Conservation (phyloP, 169 alveolate genomes). For the Eimeria zaria region DNA sequence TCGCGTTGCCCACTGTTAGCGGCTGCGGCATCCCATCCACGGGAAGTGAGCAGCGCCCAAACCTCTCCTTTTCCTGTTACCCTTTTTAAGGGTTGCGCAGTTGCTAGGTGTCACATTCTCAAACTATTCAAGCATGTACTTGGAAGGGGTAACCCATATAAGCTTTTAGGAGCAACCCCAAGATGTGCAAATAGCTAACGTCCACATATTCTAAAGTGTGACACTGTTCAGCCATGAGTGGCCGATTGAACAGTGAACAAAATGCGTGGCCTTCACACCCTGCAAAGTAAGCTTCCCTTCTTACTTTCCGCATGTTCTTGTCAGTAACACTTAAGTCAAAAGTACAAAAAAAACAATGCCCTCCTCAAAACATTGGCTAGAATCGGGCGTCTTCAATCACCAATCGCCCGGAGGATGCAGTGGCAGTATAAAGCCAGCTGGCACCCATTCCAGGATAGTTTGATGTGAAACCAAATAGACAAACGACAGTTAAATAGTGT, state of each 20-base stretch:
- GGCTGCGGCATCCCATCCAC: neutral
- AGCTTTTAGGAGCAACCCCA: neutral
- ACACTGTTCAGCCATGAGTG: neutral
- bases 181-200: neutral
- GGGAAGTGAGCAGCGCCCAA: neutral
- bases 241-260: neutral
- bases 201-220: neutral
- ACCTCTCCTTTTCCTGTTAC: neutral
- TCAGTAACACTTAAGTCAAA: neutral
- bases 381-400: neutral
- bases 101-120: neutral
- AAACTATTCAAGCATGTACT: neutral
- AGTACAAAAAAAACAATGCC: neutral
- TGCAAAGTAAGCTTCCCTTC: neutral
- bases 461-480: neutral
- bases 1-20: neutral
- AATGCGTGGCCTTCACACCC: neutral
- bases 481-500: neutral
- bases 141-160: neutral
- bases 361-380: neutral
- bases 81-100: slow-evolving; percentile 18
- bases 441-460: neutral
- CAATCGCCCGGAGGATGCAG: neutral
- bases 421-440: neutral
- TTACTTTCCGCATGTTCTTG: neutral